Evolutionary conservation across 768 basidiomycete genomes (phyloP).

Genomic region (Lentinus brumalis): DNA sequence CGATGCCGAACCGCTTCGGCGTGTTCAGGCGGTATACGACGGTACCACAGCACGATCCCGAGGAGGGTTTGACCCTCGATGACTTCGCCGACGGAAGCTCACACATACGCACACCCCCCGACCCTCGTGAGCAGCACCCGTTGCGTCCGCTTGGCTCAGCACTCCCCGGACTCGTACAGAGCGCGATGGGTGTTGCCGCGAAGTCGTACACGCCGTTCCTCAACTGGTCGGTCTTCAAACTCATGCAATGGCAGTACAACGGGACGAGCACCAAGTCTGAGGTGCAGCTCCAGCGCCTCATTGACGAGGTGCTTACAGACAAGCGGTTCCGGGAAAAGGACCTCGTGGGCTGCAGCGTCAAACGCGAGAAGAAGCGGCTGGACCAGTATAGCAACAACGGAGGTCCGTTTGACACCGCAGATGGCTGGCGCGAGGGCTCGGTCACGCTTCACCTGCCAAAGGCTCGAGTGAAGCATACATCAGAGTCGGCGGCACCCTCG

Average conservation of each 20-base stretch:
- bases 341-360: background rate
- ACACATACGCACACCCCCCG: background rate
- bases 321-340: background rate
- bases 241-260: constrained; percentile 33
- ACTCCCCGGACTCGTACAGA: background rate
- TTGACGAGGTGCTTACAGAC: constrained; percentile 9
- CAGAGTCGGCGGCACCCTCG: constrained; percentile 30
- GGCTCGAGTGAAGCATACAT: background rate
- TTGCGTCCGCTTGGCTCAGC: background rate
- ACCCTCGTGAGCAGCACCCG: background rate
- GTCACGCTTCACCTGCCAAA: constrained; percentile 30
- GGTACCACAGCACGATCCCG: background rate
- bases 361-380: background rate
- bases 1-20: background rate
- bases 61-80: background rate
- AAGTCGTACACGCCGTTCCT: background rate
- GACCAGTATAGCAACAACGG: background rate
- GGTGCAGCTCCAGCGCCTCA: constrained; percentile 26
- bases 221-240: constrained; percentile 24
- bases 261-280: constrained; percentile 30
- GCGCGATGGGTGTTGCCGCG: background rate
- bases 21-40: constrained; percentile 5
- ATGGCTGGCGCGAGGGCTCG: constrained; percentile 17
- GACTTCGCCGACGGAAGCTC: background rate
- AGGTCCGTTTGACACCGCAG: constrained; percentile 10